A percentile compares a stretch with the other conserved stretches of the same genome.
Conservation (phyloP, 768 basidiomycete species). For the Pisolithus microcarpus region DNA sequence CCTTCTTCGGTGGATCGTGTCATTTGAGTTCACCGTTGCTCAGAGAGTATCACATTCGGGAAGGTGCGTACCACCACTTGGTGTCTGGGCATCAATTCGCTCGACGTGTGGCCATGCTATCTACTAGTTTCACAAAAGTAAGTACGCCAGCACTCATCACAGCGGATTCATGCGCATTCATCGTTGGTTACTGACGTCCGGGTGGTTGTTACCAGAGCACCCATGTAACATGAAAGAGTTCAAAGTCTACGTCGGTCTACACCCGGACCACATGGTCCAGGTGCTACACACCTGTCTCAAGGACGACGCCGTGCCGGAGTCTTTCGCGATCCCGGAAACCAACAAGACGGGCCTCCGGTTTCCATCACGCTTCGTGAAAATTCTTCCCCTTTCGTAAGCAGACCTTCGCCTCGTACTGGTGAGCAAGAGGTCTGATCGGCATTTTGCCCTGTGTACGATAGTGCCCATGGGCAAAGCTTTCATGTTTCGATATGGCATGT, state of each 20-base stretch:
- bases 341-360: slow-evolving; percentile 52
- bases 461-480: slow-evolving; percentile 65
- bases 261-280: slow-evolving; percentile 61
- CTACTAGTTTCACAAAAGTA: slow-evolving; percentile 24
- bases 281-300: slow-evolving; percentile 56
- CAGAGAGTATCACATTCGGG: slow-evolving; percentile 73
- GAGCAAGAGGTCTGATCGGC: background rate
- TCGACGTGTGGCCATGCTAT: background rate
- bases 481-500: slow-evolving; percentile 79
- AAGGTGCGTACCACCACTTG: slow-evolving; percentile 42
- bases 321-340: slow-evolving; percentile 49
- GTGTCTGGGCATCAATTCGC: slow-evolving; percentile 8
- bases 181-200: background rate
- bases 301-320: slow-evolving; percentile 60
- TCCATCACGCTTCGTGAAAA: slow-evolving; percentile 65
- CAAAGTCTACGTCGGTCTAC: slow-evolving; percentile 59
- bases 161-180: background rate
- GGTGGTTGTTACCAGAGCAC: slow-evolving; percentile 43
- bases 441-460: slow-evolving; percentile 17
- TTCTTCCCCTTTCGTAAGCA: slow-evolving; percentile 67
- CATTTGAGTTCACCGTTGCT: background rate
- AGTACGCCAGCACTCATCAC: background rate
- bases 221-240: slow-evolving; percentile 85
- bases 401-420: background rate
- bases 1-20: background rate